Conservation (phyloP, 78 protist genomes). For the Dictyostelium citrinum region DNA sequence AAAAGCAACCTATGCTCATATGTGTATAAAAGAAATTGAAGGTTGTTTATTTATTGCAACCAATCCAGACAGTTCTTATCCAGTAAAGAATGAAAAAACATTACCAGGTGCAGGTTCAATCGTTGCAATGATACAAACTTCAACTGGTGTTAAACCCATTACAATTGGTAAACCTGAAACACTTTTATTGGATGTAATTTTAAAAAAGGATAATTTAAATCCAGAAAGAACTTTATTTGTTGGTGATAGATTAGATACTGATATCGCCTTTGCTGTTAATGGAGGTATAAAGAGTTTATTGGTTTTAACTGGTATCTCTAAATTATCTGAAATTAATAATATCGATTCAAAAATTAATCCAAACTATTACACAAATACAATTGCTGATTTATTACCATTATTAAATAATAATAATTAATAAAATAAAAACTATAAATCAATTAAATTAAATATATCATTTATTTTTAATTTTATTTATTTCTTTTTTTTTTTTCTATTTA, state of each 20-base stretch:
- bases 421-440: neutral
- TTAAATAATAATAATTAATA: neutral
- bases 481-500: neutral
- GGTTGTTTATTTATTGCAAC: conserved; percentile 52
- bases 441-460: neutral
- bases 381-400: neutral
- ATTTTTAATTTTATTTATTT: too few species aligned
- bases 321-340: neutral
- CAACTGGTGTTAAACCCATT: neutral
- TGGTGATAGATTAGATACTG: conserved; percentile 68
- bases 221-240: conserved; percentile 23
- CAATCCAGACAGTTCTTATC: conserved; percentile 40
- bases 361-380: neutral
- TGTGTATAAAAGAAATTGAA: neutral
- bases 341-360: neutral
- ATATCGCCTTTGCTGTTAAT: conserved; percentile 38
- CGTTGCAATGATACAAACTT: conserved; percentile 4
- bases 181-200: conserved; percentile 11
- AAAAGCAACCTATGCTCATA: conserved; percentile 56
- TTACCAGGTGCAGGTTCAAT: conserved; percentile 39
- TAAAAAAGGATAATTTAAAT: conserved; percentile 9
- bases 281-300: conserved; percentile 18
- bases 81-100: conserved; percentile 18
- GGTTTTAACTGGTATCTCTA: conserved; percentile 27
- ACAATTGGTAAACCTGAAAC: conserved; percentile 72